phyloP scores from a whole-genome alignment of 257 asterid genomes.

The Solanum pimpinellifolium region DNA sequence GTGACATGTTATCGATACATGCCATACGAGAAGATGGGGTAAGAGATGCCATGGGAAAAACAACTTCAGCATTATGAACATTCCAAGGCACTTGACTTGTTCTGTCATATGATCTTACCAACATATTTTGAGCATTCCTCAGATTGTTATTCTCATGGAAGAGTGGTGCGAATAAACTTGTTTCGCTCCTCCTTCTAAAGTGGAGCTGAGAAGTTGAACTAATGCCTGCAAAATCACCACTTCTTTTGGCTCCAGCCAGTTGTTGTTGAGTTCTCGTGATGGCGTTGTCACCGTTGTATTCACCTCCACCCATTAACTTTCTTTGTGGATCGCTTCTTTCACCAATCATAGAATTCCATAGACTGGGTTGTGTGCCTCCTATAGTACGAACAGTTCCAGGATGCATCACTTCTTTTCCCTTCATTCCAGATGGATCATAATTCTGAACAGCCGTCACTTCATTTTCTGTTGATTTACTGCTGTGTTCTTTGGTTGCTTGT shows the following conservation, averaged over 20 bases:
- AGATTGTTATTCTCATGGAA: not conserved
- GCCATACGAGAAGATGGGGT: not conserved
- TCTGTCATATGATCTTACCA: not conserved
- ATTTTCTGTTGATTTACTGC: slow-evolving; percentile 4
- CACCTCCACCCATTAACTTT: not conserved
- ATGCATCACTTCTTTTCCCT: slow-evolving; percentile 1
- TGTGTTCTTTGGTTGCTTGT: slow-evolving; percentile 3
- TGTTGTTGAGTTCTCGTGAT: not conserved
- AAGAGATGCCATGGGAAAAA: not conserved
- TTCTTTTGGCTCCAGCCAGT: not conserved
- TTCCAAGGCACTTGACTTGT: not conserved
- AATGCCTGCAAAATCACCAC: not conserved
- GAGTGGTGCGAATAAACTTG: not conserved
- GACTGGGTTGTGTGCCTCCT: slow-evolving; percentile 1
- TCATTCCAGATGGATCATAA: not conserved
- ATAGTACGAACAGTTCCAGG: slow-evolving; percentile 4
- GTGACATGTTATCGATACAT: not conserved
- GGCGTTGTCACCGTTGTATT: not conserved
- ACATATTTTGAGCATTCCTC: not conserved
- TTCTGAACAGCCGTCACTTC: not conserved
- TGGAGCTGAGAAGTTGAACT: not conserved
- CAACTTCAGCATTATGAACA: not conserved
- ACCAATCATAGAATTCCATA: not conserved
- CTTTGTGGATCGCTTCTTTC: not conserved
- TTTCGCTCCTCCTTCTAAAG: not conserved